Evolutionary conservation across 805 yeast species (phyloP).

Genomic region (Candida cerambycidarum): DNA sequence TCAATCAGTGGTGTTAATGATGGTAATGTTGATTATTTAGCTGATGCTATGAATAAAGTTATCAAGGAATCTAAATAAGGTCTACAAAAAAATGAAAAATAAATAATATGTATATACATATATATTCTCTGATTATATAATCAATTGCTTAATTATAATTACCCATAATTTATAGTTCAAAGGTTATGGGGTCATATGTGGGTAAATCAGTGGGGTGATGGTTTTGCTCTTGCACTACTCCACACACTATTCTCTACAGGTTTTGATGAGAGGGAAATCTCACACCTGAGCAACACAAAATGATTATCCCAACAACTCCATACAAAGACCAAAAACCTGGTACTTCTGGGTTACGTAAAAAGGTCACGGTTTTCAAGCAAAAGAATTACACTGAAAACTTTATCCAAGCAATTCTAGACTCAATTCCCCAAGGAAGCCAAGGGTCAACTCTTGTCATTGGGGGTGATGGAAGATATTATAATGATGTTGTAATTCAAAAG

Average conservation of each 20-base stretch:
- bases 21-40: constrained; percentile 72
- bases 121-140: too few relatives aligned
- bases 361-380: constrained; percentile 79
- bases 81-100: too few relatives aligned
- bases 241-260: too few relatives aligned
- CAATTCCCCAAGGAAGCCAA: constrained; percentile 86
- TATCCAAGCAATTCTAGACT: constrained; percentile 77
- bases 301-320: constrained; percentile 53
- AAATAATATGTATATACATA: too few relatives aligned
- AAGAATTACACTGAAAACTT: constrained; percentile 88
- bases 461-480: constrained; percentile 95
- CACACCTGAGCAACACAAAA: background rate
- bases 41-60: constrained; percentile 58
- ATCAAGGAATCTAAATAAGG: constrained; percentile 20
- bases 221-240: too few relatives aligned
- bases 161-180: too few relatives aligned
- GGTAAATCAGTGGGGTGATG: too few relatives aligned
- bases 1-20: constrained; percentile 87
- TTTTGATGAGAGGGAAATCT: too few relatives aligned
- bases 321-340: constrained; percentile 96
- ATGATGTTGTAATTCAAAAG: constrained; percentile 73
- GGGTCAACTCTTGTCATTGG: constrained; percentile 85
- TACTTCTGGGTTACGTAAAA: constrained; percentile 94
- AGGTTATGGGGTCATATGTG: too few relatives aligned
- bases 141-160: too few relatives aligned